Base-by-base conservation (phyloP, 1,284 basidiomycete species). In the Xanthoconium separans region DNA sequence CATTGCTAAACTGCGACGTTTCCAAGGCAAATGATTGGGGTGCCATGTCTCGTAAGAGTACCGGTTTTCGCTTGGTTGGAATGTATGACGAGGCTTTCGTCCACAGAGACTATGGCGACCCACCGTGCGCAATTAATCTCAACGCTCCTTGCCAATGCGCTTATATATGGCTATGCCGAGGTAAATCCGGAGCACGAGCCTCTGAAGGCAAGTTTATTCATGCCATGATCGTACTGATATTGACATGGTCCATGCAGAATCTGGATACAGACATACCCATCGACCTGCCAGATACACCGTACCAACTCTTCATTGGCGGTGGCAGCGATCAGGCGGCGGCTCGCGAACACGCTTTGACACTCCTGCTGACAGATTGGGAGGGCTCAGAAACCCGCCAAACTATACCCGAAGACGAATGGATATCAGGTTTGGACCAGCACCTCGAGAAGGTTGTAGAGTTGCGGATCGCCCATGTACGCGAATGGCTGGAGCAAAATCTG, bases 11-110 rank as follows among this genome's bases (percentile, higher is more conserved):
- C 4, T 27, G 27, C 6, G 27, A 27, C 27, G 6, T 27, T 27
- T 27, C 9, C 2, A 40, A 41, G 83, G 77, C 77, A 0, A 84
- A 85, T 42, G 83, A 85, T 54, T 85, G 84, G 83, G 80, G 81
- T 13, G 74, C 83, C 3, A 68, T 85, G 40, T 81, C 81, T 48
- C 81, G 83, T 84, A 60, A 50, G 79, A 67, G 24, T 2, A 37
- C n/a, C 6, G 2, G 10, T 5, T 48, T 24, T 34, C 6, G 2
- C 31, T 43, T 40, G 43, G 27, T 43, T 29, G 20, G 30, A 47
- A 13, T 22, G 30, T 39, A 1, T 56, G 39, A 56, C 15, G 29
- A 18, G 8, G 36, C 10, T 36, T 5, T 4, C 8, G 2, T 50
- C 18, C 56, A 85, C 27, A 27, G 83, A 85, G 69, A 84, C 77